Evolutionary conservation across 179 eudicot genomes (phyloP).

Genomic region (Spergularia azorica): DNA sequence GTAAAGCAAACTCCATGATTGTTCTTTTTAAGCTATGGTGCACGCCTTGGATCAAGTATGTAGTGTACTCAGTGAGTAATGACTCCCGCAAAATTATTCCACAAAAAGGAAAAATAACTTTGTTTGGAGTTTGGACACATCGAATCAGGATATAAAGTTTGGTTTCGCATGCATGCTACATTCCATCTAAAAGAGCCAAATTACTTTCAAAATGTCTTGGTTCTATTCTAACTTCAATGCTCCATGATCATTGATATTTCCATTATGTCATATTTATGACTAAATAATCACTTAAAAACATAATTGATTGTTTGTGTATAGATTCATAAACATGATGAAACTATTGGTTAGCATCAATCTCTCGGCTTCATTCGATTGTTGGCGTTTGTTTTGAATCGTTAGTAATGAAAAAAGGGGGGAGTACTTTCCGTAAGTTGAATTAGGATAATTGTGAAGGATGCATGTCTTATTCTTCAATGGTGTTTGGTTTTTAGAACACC

Average conservation of each 20-base stretch:
- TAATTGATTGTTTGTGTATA: neutral
- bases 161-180: conserved; percentile 30
- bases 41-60: conserved; percentile 38
- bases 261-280: neutral
- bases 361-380: no score
- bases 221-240: neutral
- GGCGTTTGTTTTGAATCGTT: no score
- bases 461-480: neutral
- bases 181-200: conserved; percentile 23
- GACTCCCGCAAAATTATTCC: conserved; percentile 32
- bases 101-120: conserved; percentile 23
- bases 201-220: conserved; percentile 6
- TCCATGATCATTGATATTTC: neutral
- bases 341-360: no score
- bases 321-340: neutral
- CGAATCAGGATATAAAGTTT: conserved; percentile 5
- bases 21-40: conserved; percentile 18
- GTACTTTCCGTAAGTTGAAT: no score
- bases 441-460: neutral
- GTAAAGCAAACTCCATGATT: conserved; percentile 22
- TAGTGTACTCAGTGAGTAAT: neutral
- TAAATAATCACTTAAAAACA: neutral
- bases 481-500: conserved; percentile 13
- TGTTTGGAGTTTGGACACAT: neutral
- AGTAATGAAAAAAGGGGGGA: no score